Base-by-base conservation (phyloP, 2,329 filamentous ascomycete species). In the Trichoderma lentiforme region DNA sequence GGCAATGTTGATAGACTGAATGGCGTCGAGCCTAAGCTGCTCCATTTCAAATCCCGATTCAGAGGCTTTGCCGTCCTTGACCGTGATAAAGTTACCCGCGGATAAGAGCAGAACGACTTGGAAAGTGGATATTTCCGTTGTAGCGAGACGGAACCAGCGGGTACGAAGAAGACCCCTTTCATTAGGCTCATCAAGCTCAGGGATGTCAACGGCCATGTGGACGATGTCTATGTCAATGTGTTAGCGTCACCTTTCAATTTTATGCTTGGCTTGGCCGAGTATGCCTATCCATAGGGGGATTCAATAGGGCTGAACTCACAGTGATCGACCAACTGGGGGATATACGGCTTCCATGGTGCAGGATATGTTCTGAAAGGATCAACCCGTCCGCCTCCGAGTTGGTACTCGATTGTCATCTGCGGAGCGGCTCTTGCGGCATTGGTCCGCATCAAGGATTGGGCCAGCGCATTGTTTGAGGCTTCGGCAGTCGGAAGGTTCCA, bases 21-120 rank as follows among this genome's bases (percentile, higher is more conserved):
- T 81, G 18, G 84, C 83, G 74, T 83, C 81, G 39, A 81, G 81
- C 70, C 84, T 83, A 11, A 87, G 79, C 36, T 79, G 78, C 4
- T 85, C 79, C 7, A 86, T 76, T 72, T 80, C 73, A 65, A 69
- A 73, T n/a, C 73, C 70, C 5, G 71, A 34, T 62, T 73, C 72
- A 14, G 62, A 32, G 34, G 70, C 72, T 7, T 47, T 32, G 26
- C 71, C 43, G 12, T 70, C 67, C 24, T 73, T 73, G 61, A 77
- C 73, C 11, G 73, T 71, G 36, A 74, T 73, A 47, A 75, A 74
- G 73, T 80, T 77, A 47, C 75, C 78, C 18, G 78, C 78, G 4
- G 78, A 75, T 36, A 80, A 75, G 3, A 80, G 77, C 53, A 80
- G 51, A 53, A 80, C 74, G 15, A 76, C 75, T 21, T 75, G 75